Evolutionary conservation across 129 eudicot genomes (phyloP), one percentile per base, ranked within the genome.

Genomic region (Flaveria trinervia): DNA sequence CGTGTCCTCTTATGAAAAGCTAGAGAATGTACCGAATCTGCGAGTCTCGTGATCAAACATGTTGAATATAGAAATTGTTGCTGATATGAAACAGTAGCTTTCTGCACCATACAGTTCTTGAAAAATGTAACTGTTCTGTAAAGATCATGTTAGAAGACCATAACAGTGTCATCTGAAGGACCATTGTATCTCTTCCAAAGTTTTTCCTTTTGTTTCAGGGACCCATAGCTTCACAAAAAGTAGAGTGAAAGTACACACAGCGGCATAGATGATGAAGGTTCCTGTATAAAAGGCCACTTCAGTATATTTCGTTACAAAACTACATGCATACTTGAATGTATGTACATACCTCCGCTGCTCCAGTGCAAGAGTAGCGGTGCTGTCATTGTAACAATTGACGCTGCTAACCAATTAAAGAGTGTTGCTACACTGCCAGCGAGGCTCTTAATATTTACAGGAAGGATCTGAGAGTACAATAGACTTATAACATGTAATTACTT

Each of bases 381-480:
- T 41, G 96, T 83, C 89, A 88, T 88, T 68, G 96, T 86, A 18
- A 90, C 64, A 51, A 88, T 60, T 26, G 89, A 88, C 20, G 95
- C 91, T 2, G 89, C 62, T 57, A 88, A 62, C 92, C 93, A 93
- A 83, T 93, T 88, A 65, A 81, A 78, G 82, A 90, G 74, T 54
- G 95, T 90, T 36, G 96, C 92, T 57, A 88, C 87, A 80, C 98
- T 93, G 41, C 96, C 98, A 73, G 92, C 98, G 72, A 93, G 92
- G 48, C 96, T 81, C 80, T 93, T 90, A 25, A 90, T 88, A 68
- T 83, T 85, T 39, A 90, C 95, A 2, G 96, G 96, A 78, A 93
- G 98, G 45, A 93, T 93, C 96, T 90, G 90, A 81, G 62, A 73
- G 20, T 8, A 44, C 3, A 60, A 82, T 48, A 73, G 14, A 71